Percentiles rank a stretch among this genome's conserved stretches.
phyloP scores from a whole-genome alignment of 768 basidiomycete genomes.

The Chlorophyllum brunneum region DNA sequence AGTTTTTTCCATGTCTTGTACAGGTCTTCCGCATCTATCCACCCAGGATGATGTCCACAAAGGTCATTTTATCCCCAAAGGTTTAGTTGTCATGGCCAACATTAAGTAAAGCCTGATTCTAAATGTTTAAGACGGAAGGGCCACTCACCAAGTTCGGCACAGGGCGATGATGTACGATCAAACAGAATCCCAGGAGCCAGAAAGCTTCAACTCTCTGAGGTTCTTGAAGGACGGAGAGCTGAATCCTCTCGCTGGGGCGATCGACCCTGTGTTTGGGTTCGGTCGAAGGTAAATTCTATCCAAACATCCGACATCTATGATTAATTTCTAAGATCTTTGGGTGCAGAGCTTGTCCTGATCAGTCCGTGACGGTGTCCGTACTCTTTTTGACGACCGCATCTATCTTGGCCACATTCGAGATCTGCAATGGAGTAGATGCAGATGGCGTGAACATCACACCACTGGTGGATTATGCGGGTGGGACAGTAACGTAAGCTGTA shows the following conservation, averaged over 20 bases:
- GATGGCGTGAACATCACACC: too few relatives aligned
- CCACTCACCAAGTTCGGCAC: too few relatives aligned
- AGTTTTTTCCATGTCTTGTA: background rate
- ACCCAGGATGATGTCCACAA: conserved; percentile 14
- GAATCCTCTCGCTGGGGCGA: background rate
- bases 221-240: conserved; percentile 19
- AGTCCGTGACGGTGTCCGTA: too few relatives aligned
- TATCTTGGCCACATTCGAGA: too few relatives aligned
- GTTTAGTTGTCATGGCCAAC: conserved; percentile 11
- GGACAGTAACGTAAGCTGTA: too few relatives aligned
- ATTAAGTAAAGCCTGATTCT: background rate
- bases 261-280: background rate
- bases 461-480: too few relatives aligned
- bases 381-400: too few relatives aligned
- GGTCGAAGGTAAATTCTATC: conserved; percentile 4
- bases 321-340: too few relatives aligned
- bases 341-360: too few relatives aligned
- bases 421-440: too few relatives aligned
- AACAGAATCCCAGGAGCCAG: conserved; percentile 16
- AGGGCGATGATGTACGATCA: conserved; percentile 18
- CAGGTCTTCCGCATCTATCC: conserved; percentile 18
- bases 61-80: conserved; percentile 11
- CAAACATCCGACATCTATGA: too few relatives aligned
- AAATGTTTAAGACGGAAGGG: too few relatives aligned
- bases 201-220: conserved; percentile 18